These are phyloP conservation scores for Debaryomyces sp. DNA, from an alignment of 1,139 yeast genomes.

Conservation along the genomic window DNA sequence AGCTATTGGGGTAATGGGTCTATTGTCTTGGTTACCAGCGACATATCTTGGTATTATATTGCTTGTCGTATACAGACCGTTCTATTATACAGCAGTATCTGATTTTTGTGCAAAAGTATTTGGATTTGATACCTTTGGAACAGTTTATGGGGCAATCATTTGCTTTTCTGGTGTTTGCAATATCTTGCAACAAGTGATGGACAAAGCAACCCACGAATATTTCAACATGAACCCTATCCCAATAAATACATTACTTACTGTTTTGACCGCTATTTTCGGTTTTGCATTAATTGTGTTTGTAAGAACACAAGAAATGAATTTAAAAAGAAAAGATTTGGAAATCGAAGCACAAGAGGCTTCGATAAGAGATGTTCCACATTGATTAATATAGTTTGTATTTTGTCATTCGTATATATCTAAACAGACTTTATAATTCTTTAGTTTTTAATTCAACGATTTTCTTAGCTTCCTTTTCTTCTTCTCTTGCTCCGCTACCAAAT, in stretches of 20 bases:
- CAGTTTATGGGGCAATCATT: conserved; percentile 86
- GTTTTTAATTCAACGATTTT: conserved; percentile 10
- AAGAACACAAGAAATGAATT: conserved; percentile 50
- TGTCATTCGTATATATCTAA: conserved; percentile 3
- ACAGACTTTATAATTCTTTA: conserved; percentile 5
- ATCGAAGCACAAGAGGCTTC: conserved; percentile 65
- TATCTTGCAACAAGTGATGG: conserved; percentile 69
- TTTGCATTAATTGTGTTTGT: conserved; percentile 54
- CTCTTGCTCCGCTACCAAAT: conserved; percentile 23
- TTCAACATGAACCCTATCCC: conserved; percentile 81
- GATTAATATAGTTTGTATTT: conserved; percentile 9
- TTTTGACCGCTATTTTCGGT: conserved; percentile 59
- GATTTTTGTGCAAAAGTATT: conserved; percentile 92
- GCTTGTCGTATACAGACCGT: conserved; percentile 86
- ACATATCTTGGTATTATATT: conserved; percentile 66
- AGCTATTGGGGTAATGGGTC: conserved; percentile 67
- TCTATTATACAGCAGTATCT: conserved; percentile 88
- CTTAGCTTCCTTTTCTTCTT: conserved; percentile 21
- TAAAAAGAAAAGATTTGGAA: conserved; percentile 58
- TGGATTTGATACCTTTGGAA: conserved; percentile 90
- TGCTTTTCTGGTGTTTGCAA: conserved; percentile 80
- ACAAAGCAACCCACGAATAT: conserved; percentile 64
- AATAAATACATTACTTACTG: conserved; percentile 59
- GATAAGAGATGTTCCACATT: conserved; percentile 49
- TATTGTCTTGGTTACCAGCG: conserved; percentile 53